Percentiles rank a stretch among this genome's conserved stretches.
Conservation (phyloP, 2,329 filamentous ascomycete genomes). For the Salinomyces thailandicus region DNA sequence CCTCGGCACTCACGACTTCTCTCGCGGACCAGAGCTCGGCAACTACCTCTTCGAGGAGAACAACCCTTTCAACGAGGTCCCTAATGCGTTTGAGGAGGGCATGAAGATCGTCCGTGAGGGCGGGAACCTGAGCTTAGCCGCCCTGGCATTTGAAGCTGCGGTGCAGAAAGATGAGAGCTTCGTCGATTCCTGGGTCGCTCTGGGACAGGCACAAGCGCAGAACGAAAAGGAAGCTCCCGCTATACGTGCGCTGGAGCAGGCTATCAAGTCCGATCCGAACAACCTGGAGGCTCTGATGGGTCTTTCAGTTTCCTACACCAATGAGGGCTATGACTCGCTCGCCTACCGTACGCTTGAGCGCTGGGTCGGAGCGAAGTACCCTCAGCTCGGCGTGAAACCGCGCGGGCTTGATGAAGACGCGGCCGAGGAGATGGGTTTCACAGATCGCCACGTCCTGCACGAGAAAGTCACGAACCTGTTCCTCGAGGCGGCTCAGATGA, state of each 20-base stretch:
- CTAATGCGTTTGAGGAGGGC: conserved; percentile 85
- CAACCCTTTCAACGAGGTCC: conserved; percentile 73
- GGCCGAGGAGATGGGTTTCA: conserved; percentile 71
- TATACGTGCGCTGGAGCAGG: conserved; percentile 85
- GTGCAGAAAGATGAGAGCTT: conserved; percentile 82
- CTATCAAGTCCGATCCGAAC: conserved; percentile 73
- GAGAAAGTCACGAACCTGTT: conserved; percentile 84
- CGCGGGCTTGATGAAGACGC: conserved; percentile 56
- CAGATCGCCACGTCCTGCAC: conserved; percentile 80
- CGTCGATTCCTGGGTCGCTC: conserved; percentile 84
- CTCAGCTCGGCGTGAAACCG: conserved; percentile 61
- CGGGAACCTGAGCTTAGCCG: conserved; percentile 85
- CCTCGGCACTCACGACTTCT: conserved; percentile 48
- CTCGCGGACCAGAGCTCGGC: conserved; percentile 48
- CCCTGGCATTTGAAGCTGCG: conserved; percentile 89
- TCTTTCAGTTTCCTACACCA: conserved; percentile 91
- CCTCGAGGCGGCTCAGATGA: conserved; percentile 83
- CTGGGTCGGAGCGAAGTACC: conserved; percentile 94
- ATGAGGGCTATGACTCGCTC: conserved; percentile 95
- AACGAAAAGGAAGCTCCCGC: conserved; percentile 98
- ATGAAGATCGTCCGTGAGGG: conserved; percentile 87
- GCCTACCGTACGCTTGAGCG: conserved; percentile 93
- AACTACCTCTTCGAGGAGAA: conserved; percentile 93
- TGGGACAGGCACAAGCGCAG: conserved; percentile 87
- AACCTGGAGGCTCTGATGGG: conserved; percentile 91